Conservation (phyloP, 768 basidiomycete species). For the Psilocybe cubensis region DNA sequence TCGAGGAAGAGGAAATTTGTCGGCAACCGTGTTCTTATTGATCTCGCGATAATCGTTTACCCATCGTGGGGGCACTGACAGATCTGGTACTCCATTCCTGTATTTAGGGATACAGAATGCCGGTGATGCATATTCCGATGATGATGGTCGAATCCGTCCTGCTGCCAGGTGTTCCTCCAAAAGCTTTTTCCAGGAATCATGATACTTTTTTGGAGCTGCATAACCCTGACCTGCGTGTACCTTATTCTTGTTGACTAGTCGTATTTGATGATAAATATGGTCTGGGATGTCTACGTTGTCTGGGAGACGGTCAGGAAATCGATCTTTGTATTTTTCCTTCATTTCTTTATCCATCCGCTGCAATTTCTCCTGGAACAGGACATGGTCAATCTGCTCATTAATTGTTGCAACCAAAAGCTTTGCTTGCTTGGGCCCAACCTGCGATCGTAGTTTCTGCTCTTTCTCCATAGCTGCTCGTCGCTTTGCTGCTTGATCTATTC, state of each 20-base stretch:
- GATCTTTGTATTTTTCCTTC: conserved; percentile 7
- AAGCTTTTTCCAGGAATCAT: conserved; percentile 29
- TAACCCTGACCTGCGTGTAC: conserved; percentile 23
- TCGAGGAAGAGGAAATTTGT: no score
- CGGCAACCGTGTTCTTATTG: no score
- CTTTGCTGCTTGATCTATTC: no score
- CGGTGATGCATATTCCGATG: no score
- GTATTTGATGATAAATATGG: conserved; percentile 16
- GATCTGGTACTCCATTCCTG: conserved; percentile 34
- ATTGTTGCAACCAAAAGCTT: no score
- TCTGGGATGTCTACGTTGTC: conserved; percentile 10
- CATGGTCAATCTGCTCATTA: conserved; percentile 17
- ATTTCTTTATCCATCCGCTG: neutral
- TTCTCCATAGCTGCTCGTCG: no score
- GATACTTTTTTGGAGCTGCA: conserved; percentile 33
- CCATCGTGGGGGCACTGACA: no score
- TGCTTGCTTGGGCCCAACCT: no score
- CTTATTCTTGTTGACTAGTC: conserved; percentile 25
- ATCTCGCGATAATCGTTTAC: no score
- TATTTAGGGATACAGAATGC: no score
- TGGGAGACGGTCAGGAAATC: conserved; percentile 23
- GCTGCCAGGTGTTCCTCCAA: conserved; percentile 35
- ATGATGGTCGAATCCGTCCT: conserved; percentile 30
- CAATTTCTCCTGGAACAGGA: conserved; percentile 1
- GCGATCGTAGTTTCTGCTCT: no score